Percentiles rank a stretch among this genome's conserved stretches.
Conservation (phyloP, 2,329 filamentous ascomycete genomes). For the Colletotrichum sp. region DNA sequence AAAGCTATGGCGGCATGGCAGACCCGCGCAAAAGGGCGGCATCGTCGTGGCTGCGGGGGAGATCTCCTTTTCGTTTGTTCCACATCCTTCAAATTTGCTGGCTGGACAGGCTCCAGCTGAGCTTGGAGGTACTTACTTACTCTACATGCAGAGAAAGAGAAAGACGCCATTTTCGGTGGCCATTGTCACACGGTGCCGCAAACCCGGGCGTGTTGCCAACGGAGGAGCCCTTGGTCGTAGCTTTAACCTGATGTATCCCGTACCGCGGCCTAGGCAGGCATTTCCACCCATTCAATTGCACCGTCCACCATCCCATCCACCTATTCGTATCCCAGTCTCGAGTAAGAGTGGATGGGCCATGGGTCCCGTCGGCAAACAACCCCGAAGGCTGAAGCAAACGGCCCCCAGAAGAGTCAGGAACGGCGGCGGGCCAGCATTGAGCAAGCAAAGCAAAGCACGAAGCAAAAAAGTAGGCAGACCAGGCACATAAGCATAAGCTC, state of each 20-base stretch:
- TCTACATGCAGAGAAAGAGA: background rate
- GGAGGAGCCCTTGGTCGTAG: background rate
- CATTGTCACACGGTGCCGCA: background rate
- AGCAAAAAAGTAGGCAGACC: background rate
- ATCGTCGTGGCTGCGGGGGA: background rate
- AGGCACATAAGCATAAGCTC: background rate
- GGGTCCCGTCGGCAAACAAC: background rate
- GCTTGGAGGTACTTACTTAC: background rate
- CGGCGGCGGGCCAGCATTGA: background rate
- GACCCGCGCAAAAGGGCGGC: background rate
- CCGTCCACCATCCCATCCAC: background rate
- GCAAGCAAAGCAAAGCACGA: background rate
- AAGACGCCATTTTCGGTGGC: background rate
- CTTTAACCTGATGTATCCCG: background rate
- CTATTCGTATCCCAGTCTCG: background rate
- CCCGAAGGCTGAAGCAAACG: background rate
- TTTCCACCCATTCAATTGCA: background rate
- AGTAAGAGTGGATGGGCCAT: background rate
- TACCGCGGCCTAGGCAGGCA: background rate
- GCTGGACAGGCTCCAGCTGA: background rate
- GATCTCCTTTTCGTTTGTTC: background rate
- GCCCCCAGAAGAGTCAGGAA: background rate
- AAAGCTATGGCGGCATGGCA: background rate
- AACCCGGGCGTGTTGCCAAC: background rate
- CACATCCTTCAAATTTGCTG: background rate